Conservation (phyloP, 225 moss, liverwort and hornwort species). For the Physcomitrium patens region DNA sequence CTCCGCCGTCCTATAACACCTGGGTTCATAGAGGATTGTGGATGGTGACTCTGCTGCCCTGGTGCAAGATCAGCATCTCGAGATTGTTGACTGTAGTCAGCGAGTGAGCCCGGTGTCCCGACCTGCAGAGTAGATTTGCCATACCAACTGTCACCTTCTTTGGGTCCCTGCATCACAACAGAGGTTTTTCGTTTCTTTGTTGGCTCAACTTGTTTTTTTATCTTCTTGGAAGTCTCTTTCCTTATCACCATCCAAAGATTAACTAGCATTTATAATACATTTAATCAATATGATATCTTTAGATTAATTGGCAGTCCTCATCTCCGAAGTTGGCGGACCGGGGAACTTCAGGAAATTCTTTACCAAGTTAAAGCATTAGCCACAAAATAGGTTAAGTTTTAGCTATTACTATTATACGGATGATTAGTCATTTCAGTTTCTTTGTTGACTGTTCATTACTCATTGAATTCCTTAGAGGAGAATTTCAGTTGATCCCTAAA, state of each 20-base stretch:
- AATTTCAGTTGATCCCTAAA: constrained; percentile 51
- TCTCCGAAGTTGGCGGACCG: constrained; percentile 19
- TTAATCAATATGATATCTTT: constrained; percentile 30
- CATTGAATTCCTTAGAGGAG: constrained; percentile 36
- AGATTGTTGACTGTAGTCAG: constrained; percentile 92
- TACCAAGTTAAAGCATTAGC: constrained; percentile 31
- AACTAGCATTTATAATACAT: constrained; percentile 46
- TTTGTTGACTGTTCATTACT: constrained; percentile 38
- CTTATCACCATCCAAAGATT: constrained; percentile 35
- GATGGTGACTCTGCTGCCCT: constrained; percentile 67
- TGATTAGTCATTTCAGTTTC: constrained; percentile 42
- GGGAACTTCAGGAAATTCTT: constrained; percentile 24
- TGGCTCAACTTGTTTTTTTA: constrained; percentile 49
- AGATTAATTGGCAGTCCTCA: constrained; percentile 25
- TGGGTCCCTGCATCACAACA: constrained; percentile 74
- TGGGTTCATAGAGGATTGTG: constrained; percentile 67
- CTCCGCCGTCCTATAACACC: constrained; percentile 86
- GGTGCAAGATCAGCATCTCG: constrained; percentile 88
- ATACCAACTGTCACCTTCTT: constrained; percentile 79
- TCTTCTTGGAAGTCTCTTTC: constrained; percentile 43
- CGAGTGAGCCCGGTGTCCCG: constrained; percentile 87
- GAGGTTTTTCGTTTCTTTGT: constrained; percentile 59
- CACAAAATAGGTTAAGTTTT: constrained; percentile 33
- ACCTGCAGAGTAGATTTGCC: constrained; percentile 85
- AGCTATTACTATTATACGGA: constrained; percentile 32